phyloP scores from a whole-genome alignment of 106 monocot genomes.

The Dendrobium huoshanense region DNA sequence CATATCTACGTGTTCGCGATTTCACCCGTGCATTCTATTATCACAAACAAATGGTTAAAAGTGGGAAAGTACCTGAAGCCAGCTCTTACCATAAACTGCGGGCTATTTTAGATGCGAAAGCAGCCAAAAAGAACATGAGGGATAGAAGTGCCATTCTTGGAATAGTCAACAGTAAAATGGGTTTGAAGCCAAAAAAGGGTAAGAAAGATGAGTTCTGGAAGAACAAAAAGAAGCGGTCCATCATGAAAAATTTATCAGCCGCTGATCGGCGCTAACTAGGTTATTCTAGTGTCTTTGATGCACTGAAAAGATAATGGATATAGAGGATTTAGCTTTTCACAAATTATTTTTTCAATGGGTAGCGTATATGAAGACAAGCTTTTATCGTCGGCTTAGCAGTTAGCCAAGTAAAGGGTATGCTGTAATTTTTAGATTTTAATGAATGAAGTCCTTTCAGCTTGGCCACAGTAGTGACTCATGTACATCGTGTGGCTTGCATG shows the following conservation, averaged over 20 bases:
- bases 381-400: not conserved
- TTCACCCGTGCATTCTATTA: conserved; percentile 77
- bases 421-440: not conserved
- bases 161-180: conserved; percentile 68
- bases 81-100: conserved; percentile 68
- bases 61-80: conserved; percentile 68
- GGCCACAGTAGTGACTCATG: not conserved
- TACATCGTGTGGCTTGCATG: not conserved
- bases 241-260: conserved; percentile 12
- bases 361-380: not conserved
- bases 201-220: conserved; percentile 99
- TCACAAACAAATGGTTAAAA: conserved; percentile 89
- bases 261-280: not conserved
- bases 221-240: conserved; percentile 35
- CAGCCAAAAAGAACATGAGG: conserved; percentile 61
- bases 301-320: not conserved
- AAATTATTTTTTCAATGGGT: not conserved
- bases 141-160: conserved; percentile 86
- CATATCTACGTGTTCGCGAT: conserved; percentile 85
- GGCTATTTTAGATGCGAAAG: conserved; percentile 60
- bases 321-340: not conserved
- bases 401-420: not conserved
- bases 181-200: conserved; percentile 51
- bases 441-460: not conserved
- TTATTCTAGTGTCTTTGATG: not conserved